Evolutionary conservation across 306 rosid genomes (phyloP), one percentile per base, ranked within the genome.

Genomic region (Begonia fuchsioides): DNA sequence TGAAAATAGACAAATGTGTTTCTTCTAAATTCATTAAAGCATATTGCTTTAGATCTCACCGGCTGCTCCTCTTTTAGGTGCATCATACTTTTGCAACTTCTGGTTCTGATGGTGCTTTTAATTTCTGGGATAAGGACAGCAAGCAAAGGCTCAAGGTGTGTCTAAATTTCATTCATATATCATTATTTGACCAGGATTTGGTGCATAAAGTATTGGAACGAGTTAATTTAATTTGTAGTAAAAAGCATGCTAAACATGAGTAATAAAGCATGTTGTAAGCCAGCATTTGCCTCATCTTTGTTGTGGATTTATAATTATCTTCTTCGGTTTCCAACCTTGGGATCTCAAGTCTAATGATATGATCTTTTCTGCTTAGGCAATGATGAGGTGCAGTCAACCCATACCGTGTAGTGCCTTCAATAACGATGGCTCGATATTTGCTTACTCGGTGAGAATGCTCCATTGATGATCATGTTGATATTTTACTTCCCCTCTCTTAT

Each of bases 51-150:
- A 47, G 57, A 39, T 56, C 72, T 59, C 35, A 26, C 45, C 32
- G 52, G 51, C 39, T 52, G 44, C 52, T 57, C 59, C 46, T 15
- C 15, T 17, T 68, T 63, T 86, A 90, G 98, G 52, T 85, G 54
- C 90, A 85, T 74, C 98, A 85, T 68, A 90, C 98, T 57, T 85
- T 90, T 63, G 94, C 95, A 65, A 90, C 98, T 44, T 79, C 98
- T 10, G 98, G 98, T 45, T 90, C 95, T 17, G 95, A 85, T 55
- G 98, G 98, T 50, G 86, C 98, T 51, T 85, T 81, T 67, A 81
- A 90, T 70, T 85, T 90, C 81, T 85, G 98, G 94, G 95, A 85
- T 47, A 85, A 90, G 63, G 94, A 90, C 80, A 90, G 94, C 53
- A 90, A 85, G 67, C 95, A 90, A 59, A 90, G 95, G 67, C 95